phyloP scores from a whole-genome alignment of 345 rosid species.

The Eucalyptus pauciflora region DNA sequence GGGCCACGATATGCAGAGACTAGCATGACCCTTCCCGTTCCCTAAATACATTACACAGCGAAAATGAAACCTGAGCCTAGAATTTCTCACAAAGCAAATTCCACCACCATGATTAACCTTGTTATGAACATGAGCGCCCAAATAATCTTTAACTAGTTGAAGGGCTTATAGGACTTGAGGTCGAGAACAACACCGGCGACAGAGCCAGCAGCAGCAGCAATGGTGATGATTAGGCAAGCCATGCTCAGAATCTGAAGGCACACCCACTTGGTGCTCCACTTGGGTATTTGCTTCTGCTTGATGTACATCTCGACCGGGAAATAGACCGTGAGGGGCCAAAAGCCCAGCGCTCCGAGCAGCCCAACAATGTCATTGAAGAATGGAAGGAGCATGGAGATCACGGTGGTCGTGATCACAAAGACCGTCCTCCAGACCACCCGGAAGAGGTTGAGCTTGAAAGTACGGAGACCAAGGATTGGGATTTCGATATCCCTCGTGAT shows the following conservation, averaged over 20 bases:
- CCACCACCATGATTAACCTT: background rate
- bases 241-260: conserved; percentile 38
- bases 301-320: conserved; percentile 82
- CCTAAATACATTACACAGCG: background rate
- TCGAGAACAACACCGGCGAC: conserved; percentile 40
- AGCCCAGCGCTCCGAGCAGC: conserved; percentile 64
- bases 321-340: conserved; percentile 70
- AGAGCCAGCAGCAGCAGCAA: conserved; percentile 56
- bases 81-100: background rate
- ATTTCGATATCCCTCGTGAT: conserved; percentile 34
- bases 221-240: conserved; percentile 45
- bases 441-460: conserved; percentile 38
- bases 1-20: background rate
- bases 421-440: conserved; percentile 45
- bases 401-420: conserved; percentile 45
- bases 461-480: conserved; percentile 20
- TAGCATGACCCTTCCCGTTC: background rate
- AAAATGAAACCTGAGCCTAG: background rate
- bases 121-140: background rate
- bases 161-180: conserved; percentile 16
- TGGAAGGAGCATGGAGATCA: conserved; percentile 65
- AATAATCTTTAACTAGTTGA: background rate
- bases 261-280: conserved; percentile 60
- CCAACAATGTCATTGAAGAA: conserved; percentile 70
- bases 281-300: conserved; percentile 37